Percentiles rank a stretch among this genome's conserved stretches.
phyloP scores from a whole-genome alignment of 2,329 filamentous ascomycete species.

The Calonectria multiphialidica region DNA sequence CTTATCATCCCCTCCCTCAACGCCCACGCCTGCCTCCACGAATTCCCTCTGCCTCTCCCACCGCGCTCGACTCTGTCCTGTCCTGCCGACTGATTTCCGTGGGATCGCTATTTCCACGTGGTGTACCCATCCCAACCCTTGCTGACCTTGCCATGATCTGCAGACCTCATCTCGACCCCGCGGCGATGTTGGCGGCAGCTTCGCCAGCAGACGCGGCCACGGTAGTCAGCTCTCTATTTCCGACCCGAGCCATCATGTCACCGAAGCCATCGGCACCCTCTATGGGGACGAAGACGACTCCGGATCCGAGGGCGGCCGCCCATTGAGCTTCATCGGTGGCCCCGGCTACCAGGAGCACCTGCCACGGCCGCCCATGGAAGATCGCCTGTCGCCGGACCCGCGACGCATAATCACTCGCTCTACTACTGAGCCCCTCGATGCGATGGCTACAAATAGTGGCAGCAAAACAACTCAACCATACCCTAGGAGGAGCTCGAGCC shows the following conservation, averaged over 20 bases:
- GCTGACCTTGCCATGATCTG: constrained; percentile 37
- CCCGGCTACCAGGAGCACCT: constrained; percentile 67
- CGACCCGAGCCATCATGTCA: constrained; percentile 93
- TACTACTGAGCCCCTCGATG: constrained; percentile 56
- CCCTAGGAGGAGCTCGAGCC: constrained; percentile 53
- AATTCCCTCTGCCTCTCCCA: constrained; percentile 10
- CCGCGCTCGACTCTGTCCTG: background rate
- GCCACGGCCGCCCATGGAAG: constrained; percentile 46
- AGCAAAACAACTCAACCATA: constrained; percentile 60
- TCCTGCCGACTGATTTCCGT: constrained; percentile 1
- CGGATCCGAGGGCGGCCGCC: constrained; percentile 68
- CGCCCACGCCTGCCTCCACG: constrained; percentile 6
- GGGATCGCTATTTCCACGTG: constrained; percentile 14
- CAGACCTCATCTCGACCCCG: constrained; percentile 71
- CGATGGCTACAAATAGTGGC: constrained; percentile 45
- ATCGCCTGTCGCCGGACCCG: constrained; percentile 51
- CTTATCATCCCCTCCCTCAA: constrained; percentile 29
- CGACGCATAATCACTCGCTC: constrained; percentile 59
- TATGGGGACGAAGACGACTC: constrained; percentile 83
- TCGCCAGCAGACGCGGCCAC: constrained; percentile 70
- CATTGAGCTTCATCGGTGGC: constrained; percentile 78
- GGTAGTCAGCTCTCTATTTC: constrained; percentile 75
- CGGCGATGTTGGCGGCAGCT: constrained; percentile 67
- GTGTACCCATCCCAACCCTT: constrained; percentile 32
- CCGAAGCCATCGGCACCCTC: constrained; percentile 90